These are phyloP conservation scores for Mallotus japonicus DNA, from an alignment of 441 rosid species.

Conservation along the genomic window DNA sequence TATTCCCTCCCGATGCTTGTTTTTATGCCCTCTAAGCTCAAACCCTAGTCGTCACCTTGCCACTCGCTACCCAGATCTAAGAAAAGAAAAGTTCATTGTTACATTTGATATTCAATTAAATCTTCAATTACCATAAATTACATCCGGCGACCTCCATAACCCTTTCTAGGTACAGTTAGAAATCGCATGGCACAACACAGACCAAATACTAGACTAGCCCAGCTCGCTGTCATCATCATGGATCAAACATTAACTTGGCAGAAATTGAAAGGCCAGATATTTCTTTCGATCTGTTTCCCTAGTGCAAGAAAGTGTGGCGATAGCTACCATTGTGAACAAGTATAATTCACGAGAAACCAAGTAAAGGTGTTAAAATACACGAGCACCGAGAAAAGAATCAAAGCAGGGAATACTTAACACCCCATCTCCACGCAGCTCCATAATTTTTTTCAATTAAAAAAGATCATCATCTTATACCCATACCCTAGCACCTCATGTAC, in stretches of 20 bases:
- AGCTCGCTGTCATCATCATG: background rate
- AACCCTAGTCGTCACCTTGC: background rate
- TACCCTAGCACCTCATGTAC: constrained; percentile 30
- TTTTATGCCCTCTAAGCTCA: background rate
- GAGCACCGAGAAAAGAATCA: constrained; percentile 23
- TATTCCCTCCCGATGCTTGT: background rate
- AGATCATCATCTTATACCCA: constrained; percentile 20
- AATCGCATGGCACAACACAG: background rate
- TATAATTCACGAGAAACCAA: constrained; percentile 12
- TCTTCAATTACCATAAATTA: background rate
- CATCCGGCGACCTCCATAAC: background rate
- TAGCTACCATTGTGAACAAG: constrained; percentile 5
- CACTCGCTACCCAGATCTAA: background rate
- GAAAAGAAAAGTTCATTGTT: background rate
- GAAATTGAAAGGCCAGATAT: background rate
- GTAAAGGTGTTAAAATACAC: constrained; percentile 17
- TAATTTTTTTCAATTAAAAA: background rate
- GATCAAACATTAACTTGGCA: background rate
- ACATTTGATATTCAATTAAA: too few relatives aligned
- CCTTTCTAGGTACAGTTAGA: background rate
- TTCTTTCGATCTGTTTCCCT: constrained; percentile 4
- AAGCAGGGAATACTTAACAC: constrained; percentile 8
- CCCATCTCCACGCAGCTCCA: background rate
- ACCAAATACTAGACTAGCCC: background rate
- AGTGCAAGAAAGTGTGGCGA: constrained; percentile 3